Base-by-base conservation (phyloP, 495 filamentous ascomycete species). In the Neurospora sp. region DNA sequence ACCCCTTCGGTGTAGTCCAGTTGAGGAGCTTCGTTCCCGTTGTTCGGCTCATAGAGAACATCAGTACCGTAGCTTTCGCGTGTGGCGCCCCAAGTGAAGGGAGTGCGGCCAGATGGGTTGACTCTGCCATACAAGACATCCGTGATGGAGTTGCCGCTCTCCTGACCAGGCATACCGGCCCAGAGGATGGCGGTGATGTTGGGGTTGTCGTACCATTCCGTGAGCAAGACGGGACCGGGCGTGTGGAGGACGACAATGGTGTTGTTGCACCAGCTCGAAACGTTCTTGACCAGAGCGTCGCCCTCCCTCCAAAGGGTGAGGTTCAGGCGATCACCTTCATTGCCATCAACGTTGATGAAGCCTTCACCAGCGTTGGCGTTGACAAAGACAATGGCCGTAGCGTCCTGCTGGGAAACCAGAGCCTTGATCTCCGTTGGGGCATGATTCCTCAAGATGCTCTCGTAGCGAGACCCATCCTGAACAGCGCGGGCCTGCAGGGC, bases 171-270 rank as follows among this genome's bases (percentile, higher is more conserved):
- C 59, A 98, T 80, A 79, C 94, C 95, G 74, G 95, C 96, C 91
- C 94, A 98, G 20, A 98, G 78, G 48, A 99, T 96, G 37, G 93
- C 96, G 9, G 94, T 98, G 72, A 99, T 87, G 80, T 98, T 98
- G n/a, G 91, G 90, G 81, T 92, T 89, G 74, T 94, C 83, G 73
- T 93, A 91, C 85, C 89, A 97, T 37, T 91, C 86, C 37, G 90
- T 87, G 31, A 97, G 77, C 0, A 97, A 83, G 22, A 98, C 93
- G 18, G 95, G 88, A 3, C 93, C 93, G 9, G 91, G 87, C 4
- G 92, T 91, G 82, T 98, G 95, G 74, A 99, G 91, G 70, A 98
- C 88, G 16, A 99, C 92, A 71, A 99, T 90, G 22, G 94, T 97
- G 86, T 97, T 97, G 83, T 92, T 90, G 84, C 92, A 96, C 74